Percentiles rank a stretch among this genome's conserved stretches.
Conservation (phyloP, 805 yeast genomes). For the Starmerella cellae region DNA sequence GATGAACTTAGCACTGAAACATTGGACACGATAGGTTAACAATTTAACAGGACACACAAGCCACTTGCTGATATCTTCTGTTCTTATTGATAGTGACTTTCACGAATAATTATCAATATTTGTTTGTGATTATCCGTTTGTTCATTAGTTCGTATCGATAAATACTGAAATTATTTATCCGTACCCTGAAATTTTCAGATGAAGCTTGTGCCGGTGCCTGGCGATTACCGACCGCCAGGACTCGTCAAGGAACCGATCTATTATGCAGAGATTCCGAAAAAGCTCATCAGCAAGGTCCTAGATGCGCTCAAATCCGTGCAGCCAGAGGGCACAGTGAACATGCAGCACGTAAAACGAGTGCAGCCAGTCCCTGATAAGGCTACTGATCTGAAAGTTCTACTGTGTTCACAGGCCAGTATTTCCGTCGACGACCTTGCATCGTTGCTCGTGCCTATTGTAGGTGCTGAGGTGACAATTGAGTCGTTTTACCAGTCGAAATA, state of each 20-base stretch:
- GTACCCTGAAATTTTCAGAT: not conserved
- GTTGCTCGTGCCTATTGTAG: slow-evolving; percentile 25
- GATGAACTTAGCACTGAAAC: no score
- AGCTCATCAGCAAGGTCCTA: slow-evolving; percentile 12
- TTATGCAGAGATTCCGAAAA: slow-evolving; percentile 14
- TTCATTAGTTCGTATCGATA: no score
- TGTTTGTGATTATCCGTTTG: no score
- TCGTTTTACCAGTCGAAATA: slow-evolving; percentile 38
- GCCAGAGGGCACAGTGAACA: slow-evolving; percentile 25
- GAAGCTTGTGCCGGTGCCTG: slow-evolving; percentile 14
- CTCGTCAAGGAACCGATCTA: slow-evolving; percentile 18
- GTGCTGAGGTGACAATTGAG: slow-evolving; percentile 5
- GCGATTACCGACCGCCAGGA: slow-evolving; percentile 20
- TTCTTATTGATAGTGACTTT: no score
- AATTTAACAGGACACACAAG: no score
- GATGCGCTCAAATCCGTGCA: slow-evolving; percentile 21
- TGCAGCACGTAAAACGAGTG: slow-evolving; percentile 29
- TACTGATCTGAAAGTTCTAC: slow-evolving; percentile 9
- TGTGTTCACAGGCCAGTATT: slow-evolving; percentile 10
- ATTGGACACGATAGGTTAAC: no score
- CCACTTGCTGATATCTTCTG: no score
- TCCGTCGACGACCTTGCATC: slow-evolving; percentile 4
- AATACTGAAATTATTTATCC: not conserved
- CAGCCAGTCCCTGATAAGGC: slow-evolving; percentile 16
- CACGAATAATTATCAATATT: no score